Percentiles rank a stretch among this genome's conserved stretches.
These are phyloP conservation scores for Barnettozyma populi DNA, from an alignment of 805 yeast species.

Conservation along the genomic window DNA sequence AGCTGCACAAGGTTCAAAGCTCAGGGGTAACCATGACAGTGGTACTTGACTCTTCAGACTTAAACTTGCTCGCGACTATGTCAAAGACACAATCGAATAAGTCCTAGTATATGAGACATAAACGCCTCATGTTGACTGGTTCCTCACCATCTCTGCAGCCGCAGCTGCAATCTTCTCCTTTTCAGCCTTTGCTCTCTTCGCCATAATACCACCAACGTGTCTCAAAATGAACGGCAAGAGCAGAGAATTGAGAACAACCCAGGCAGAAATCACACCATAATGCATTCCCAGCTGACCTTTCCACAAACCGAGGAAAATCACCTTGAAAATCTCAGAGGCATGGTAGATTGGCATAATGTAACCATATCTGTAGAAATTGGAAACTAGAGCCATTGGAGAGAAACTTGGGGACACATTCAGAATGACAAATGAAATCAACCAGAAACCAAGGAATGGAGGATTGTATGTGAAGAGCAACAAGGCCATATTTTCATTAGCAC, in stretches of 20 bases:
- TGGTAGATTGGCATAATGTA: slow-evolving; percentile 68
- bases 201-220: slow-evolving; percentile 35
- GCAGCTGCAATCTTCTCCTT: slow-evolving; percentile 3
- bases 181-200: slow-evolving; percentile 21
- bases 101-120: background rate
- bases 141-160: background rate
- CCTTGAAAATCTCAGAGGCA: slow-evolving; percentile 55
- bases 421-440: slow-evolving; percentile 69
- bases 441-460: slow-evolving; percentile 66
- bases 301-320: slow-evolving; percentile 50
- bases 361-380: slow-evolving; percentile 56
- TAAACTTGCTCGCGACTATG: background rate
- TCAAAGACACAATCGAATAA: too few relatives aligned
- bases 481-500: slow-evolving; percentile 63
- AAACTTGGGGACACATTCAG: slow-evolving; percentile 65
- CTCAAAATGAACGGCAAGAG: slow-evolving; percentile 40
- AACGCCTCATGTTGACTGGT: background rate
- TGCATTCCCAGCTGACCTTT: slow-evolving; percentile 55
- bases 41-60: background rate
- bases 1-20: background rate
- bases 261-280: slow-evolving; percentile 52
- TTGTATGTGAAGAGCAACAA: slow-evolving; percentile 42
- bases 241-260: slow-evolving; percentile 49
- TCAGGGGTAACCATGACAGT: background rate
- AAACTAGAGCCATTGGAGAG: slow-evolving; percentile 54